Evolutionary conservation across 106 monocot genomes (phyloP).

Genomic region (Allium sativum): DNA sequence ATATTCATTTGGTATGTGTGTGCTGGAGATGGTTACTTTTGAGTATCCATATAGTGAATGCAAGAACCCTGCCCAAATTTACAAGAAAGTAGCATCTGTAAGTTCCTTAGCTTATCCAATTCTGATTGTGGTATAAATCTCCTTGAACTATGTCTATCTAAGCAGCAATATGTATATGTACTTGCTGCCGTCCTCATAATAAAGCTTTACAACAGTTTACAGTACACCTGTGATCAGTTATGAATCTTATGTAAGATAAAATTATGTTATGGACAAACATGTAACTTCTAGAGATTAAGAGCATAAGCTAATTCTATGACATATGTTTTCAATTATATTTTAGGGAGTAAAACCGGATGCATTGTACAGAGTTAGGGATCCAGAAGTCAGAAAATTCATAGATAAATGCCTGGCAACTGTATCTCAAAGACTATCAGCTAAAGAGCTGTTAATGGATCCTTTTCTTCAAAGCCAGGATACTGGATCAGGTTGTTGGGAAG

Average conservation of each 20-base stretch:
- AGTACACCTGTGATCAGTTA: too few relatives aligned
- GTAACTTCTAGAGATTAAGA: too few relatives aligned
- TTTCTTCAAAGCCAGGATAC: slow-evolving; percentile 25
- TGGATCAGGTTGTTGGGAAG: slow-evolving; percentile 4
- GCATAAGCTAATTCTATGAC: too few relatives aligned
- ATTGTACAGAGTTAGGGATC: slow-evolving; percentile 33
- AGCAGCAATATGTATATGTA: too few relatives aligned
- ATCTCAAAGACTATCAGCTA: slow-evolving; percentile 30
- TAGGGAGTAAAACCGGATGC: slow-evolving; percentile 54
- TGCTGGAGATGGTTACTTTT: slow-evolving; percentile 53
- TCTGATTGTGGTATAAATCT: neutral
- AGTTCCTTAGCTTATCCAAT: neutral
- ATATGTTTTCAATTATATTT: neutral
- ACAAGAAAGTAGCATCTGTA: slow-evolving; percentile 47
- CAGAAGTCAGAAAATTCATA: slow-evolving; percentile 45
- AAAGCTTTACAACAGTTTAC: too few relatives aligned
- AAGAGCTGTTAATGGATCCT: slow-evolving; percentile 45
- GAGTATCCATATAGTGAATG: slow-evolving; percentile 64
- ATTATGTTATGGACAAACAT: too few relatives aligned
- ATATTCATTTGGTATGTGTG: slow-evolving; percentile 61
- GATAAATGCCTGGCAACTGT: slow-evolving; percentile 48
- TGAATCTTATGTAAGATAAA: too few relatives aligned
- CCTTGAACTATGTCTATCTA: neutral
- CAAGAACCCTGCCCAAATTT: slow-evolving; percentile 39
- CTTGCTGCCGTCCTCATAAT: too few relatives aligned